These are phyloP conservation scores for Acanthamoeba culbertsoni DNA, from an alignment of 208 protist species.

Conservation along the genomic window DNA sequence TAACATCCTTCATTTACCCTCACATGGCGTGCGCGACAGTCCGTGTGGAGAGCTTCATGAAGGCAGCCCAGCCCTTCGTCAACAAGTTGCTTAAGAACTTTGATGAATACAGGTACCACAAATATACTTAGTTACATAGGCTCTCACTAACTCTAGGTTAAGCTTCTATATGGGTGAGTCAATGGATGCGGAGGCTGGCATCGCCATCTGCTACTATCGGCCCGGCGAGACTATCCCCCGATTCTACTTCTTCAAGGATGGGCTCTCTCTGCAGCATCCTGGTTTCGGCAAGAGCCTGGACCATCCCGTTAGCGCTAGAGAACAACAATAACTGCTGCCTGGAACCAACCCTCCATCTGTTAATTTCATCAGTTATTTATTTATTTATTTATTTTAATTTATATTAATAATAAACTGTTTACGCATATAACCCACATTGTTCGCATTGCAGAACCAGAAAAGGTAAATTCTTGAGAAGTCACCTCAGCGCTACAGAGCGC, in stretches of 20 bases:
- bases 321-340: too few relatives aligned
- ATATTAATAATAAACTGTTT: too few relatives aligned
- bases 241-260: slow-evolving; percentile 65
- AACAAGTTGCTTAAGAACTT: slow-evolving; percentile 58
- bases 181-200: slow-evolving; percentile 56
- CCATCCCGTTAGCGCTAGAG: slow-evolving; percentile 26
- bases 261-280: slow-evolving; percentile 16
- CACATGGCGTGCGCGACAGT: background rate
- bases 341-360: too few relatives aligned
- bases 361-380: too few relatives aligned
- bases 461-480: too few relatives aligned
- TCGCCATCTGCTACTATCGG: slow-evolving; percentile 56
- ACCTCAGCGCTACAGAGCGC: too few relatives aligned
- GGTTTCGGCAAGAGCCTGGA: slow-evolving; percentile 63
- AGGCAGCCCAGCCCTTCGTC: slow-evolving; percentile 44
- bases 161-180: slow-evolving; percentile 61
- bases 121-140: too few relatives aligned
- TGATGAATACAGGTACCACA: slow-evolving; percentile 56
- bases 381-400: too few relatives aligned
- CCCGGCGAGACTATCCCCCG: background rate
- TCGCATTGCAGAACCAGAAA: too few relatives aligned
- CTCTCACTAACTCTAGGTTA: too few relatives aligned
- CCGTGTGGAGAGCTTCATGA: slow-evolving; percentile 37
- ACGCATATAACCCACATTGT: too few relatives aligned
- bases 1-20: background rate